Evolutionary conservation across 2,329 filamentous ascomycete genomes (phyloP), one percentile per base, ranked within the genome.

Genomic region (Zelopaecilomyces penicillatus): DNA sequence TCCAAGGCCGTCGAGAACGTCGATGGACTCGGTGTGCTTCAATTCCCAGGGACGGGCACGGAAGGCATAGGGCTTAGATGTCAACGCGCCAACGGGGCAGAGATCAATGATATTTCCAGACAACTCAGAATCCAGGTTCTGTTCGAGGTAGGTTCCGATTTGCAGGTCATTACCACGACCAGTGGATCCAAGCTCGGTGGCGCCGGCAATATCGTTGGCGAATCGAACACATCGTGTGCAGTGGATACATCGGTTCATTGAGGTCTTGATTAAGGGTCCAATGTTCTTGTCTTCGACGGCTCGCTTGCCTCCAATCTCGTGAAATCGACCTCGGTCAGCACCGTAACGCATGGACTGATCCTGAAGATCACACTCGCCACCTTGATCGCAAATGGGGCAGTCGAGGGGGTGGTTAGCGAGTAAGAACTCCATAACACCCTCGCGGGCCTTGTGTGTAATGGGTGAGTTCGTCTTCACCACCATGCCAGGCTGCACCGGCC

Each of bases 251-350:
- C 93, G 81, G 77, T 98, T 98, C 93, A 98, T 98, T 41, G 93
- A 98, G 4, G 93, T 98, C 80, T 98, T 98, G 71, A 98, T 87
- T 56, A 98, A 69, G 43, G 93, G 93, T 32, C 93, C 93, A 60
- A 98, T 96, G 68, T 98, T 97, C 79, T 98, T 98, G 70, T 98
- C 93, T 73, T 98, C 93, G 34, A 96, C 90, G 28, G 89, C 93
- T 74, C 93, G 87, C 79, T 98, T 98, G 69, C 93, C 93, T 45
- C 80, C 83, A 61, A 94, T 70, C 69, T 98, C 93, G 71, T 98
- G 93, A 73, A 98, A 98, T 58, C 93, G 85, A 50, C 93, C 93
- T 64, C 93, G 81, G 70, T 98, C 93, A 52, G 85, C 87, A 60
- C 93, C 93, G 65, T 98, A 98, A 68, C 93, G 81, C 91, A 98